These are phyloP conservation scores for Cyberlindnera lachancei DNA, from an alignment of 805 yeast species.

Conservation along the genomic window DNA sequence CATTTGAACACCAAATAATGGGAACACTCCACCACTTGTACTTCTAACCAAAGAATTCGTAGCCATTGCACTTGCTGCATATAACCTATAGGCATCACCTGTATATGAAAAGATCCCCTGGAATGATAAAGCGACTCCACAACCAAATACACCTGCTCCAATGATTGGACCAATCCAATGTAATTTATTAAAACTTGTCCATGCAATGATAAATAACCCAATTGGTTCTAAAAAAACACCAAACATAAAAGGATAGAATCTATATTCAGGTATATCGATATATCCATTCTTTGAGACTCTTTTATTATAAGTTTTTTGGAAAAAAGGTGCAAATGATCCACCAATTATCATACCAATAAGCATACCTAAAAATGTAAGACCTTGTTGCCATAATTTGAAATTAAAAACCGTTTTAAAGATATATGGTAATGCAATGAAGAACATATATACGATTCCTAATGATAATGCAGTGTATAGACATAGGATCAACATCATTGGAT, in stretches of 20 bases:
- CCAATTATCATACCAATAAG: conserved; percentile 43
- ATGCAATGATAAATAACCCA: conserved; percentile 68
- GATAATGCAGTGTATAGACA: conserved; percentile 51
- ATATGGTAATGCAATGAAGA: conserved; percentile 59
- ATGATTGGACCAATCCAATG: conserved; percentile 71
- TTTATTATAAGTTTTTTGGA: conserved; percentile 37
- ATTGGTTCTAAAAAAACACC: conserved; percentile 63
- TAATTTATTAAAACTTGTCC: conserved; percentile 53
- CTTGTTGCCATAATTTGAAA: conserved; percentile 47
- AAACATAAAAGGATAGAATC: conserved; percentile 51
- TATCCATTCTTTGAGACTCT: conserved; percentile 36
- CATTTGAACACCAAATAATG: conserved; percentile 52
- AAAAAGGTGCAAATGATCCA: conserved; percentile 34
- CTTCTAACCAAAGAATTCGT: conserved; percentile 47
- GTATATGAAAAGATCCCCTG: conserved; percentile 62
- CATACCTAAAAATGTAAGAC: conserved; percentile 57
- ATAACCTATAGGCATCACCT: conserved; percentile 50
- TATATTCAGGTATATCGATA: conserved; percentile 47
- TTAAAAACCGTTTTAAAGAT: conserved; percentile 46
- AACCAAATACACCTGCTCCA: conserved; percentile 70
- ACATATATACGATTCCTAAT: conserved; percentile 55
- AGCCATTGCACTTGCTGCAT: conserved; percentile 45
- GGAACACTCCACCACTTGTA: conserved; percentile 48
- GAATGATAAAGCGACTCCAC: conserved; percentile 60
- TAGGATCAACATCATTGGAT: conserved; percentile 48